Percentiles rank a stretch among this genome's conserved stretches.
These are phyloP conservation scores for Lactarius evosmus DNA, from an alignment of 768 basidiomycete genomes.

Conservation along the genomic window DNA sequence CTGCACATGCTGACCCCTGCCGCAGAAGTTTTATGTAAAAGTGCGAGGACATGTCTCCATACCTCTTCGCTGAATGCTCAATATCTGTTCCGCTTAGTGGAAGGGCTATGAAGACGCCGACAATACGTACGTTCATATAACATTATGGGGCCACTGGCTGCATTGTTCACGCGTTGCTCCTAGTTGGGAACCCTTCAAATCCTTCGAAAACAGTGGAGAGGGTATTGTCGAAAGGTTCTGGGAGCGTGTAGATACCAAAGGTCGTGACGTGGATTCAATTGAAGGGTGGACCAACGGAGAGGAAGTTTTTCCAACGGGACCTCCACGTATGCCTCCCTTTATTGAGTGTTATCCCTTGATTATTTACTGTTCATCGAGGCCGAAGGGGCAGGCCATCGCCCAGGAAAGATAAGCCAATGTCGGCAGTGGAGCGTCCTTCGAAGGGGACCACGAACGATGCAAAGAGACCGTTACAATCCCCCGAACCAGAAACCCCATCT, in stretches of 20 bases:
- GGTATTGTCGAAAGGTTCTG: conserved; percentile 20
- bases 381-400: conserved; percentile 5
- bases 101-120: conserved; percentile 24
- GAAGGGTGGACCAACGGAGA: conserved; percentile 25
- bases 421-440: not conserved
- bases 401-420: conserved; percentile 3
- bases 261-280: conserved; percentile 17
- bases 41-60: conserved; percentile 8
- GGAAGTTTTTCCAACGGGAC: conserved; percentile 23
- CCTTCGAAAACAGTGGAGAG: conserved; percentile 24
- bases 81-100: conserved; percentile 18
- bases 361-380: conserved; percentile 9
- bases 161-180: conserved; percentile 6
- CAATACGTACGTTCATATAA: conserved; percentile 24
- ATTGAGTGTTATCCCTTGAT: not conserved
- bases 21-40: conserved; percentile 27
- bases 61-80: not conserved
- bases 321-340: conserved; percentile 18
- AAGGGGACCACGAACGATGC: not conserved
- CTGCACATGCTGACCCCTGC: not conserved
- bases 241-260: conserved; percentile 24
- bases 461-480: conserved; percentile 12
- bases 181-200: conserved; percentile 28
- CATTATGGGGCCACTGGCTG: not conserved
- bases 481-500: not conserved